Evolutionary conservation across 768 basidiomycete species (phyloP), one percentile per base, ranked within the genome.

Genomic region (Pleurotus ostreatus): DNA sequence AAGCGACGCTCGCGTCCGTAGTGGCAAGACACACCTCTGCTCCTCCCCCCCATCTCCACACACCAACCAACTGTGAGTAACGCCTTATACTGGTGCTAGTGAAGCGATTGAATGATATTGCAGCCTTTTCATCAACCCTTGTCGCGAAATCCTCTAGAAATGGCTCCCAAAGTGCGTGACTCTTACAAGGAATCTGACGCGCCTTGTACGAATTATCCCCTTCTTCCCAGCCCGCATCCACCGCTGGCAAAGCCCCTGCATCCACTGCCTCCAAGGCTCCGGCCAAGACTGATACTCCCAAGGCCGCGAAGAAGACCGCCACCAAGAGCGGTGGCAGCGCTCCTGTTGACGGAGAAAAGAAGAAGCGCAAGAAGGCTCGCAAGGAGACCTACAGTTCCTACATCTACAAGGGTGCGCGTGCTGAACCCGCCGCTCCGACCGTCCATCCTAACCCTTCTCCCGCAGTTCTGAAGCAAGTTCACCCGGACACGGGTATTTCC

Each of bases 401-500:
- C 77, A 89, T 93, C 68, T 89, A 88, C 78, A 89, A 88, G 72
- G 85, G 85, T 86, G 45, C 57, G 77, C 65, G 15, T 34, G 23
- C 23, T n/a, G 16, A n/a, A 51, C 7, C 7, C 9, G 18, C 30
- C 39, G 4, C 26, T 11, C 18, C 12, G 2, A 8, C 26, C 53
- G 5, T 4, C n/a, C 43, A 25, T 20, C 3, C n/a, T 15, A 23
- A 26, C 43, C 1, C 6, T 3, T 45, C 11, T 40, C 22, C 30
- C 59, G 5, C 57, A 92, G 94, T 97, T 62, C 82, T 97, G 65
- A 97, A 91, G 77, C 96, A 97, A 77, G 94, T 97, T 61, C 95
- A 96, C 77, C 96, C 95, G 53, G 94, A 96, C 66, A 96, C 94
- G 53, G 95, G 95, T 87, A 96, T 97, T 82, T 96, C 94, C 39